A percentile compares a stretch with the other conserved stretches of the same genome.
phyloP scores from a whole-genome alignment of 306 rosid species.

The Vigna nakashimae region DNA sequence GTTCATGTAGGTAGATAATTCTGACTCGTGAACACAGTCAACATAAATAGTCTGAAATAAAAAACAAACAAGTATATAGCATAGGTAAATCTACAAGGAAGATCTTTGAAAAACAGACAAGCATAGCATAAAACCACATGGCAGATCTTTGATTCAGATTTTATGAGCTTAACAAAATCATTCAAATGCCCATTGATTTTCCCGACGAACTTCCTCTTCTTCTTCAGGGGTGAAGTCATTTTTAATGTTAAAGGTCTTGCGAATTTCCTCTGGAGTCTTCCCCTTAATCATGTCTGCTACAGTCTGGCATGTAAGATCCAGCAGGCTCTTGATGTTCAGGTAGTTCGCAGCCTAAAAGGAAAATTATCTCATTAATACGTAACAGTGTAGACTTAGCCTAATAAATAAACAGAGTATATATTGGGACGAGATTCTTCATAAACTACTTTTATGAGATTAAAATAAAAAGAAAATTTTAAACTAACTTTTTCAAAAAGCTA shows the following conservation, averaged over 20 bases:
- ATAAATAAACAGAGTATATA: not conserved
- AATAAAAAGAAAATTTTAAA: no score
- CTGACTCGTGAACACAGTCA: slow-evolving; percentile 34
- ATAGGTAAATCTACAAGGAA: slow-evolving; percentile 35
- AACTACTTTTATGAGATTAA: no score
- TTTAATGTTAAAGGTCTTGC: slow-evolving; percentile 77
- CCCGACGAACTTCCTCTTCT: slow-evolving; percentile 83
- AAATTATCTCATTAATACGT: not conserved
- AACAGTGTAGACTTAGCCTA: not conserved
- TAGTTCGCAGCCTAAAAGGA: slow-evolving; percentile 78
- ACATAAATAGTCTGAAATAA: slow-evolving; percentile 42
- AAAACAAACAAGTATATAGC: slow-evolving; percentile 35
- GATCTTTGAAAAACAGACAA: slow-evolving; percentile 29
- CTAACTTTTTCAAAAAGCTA: no score
- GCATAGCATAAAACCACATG: slow-evolving; percentile 32
- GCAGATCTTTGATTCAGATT: slow-evolving; percentile 16
- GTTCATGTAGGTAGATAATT: slow-evolving; percentile 29
- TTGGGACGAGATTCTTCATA: no score
- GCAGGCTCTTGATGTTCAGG: slow-evolving; percentile 76
- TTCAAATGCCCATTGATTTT: slow-evolving; percentile 89
- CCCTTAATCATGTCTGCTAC: slow-evolving; percentile 91
- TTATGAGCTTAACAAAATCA: slow-evolving; percentile 43
- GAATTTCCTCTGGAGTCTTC: slow-evolving; percentile 81
- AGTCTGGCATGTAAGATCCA: slow-evolving; percentile 80
- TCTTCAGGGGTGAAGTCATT: slow-evolving; percentile 82